Base-by-base conservation (phyloP, 2,329 filamentous ascomycete genomes). In the Cladophialophora chaetospira region DNA sequence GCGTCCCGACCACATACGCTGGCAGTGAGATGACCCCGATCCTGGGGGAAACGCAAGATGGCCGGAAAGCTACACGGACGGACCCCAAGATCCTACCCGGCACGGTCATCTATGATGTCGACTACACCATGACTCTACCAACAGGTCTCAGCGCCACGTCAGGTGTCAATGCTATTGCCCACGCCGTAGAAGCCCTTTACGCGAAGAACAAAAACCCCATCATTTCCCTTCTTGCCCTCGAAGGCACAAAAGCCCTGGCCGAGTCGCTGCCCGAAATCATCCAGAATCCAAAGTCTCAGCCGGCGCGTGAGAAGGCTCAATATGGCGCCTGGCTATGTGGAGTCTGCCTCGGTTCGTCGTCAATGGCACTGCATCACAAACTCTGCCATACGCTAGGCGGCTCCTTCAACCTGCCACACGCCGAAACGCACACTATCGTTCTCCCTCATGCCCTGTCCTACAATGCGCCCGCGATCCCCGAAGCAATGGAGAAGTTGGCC, bases 251-350 rank as follows among this genome's bases (percentile, higher is more conserved):
- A 25, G 73, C 79, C 2, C 77, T 87, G 5, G 77, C 82, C 5
- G 67, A 68, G 1, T 73, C 82, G 1, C 76, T 87, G 1, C 83
- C 82, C 0, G 70, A 71, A 45, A 75, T 87, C 21, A 71, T 80
- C 10, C 65, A 73, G 21, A 71, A 81, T 48, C 75, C 79, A 0
- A 65, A 71, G 2, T 77, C 74, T 5, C 58, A 67, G 31, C 26
- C 49, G 2, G 82, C 82, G 2, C 77, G 83, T 2, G 77, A 75
- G 2, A 69, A 69, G 2, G 83, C 83, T 11, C 76, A 82, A 1
- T 86, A 86, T 65, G 85, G 84, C 19, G 84, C 85, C 33, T 87
- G 83, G 82, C 78, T 87, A 1, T 87, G 83, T 63, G 83, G 83
- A 28, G 78, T 75, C 21, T 85, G 82, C 63, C 75, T 87, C 1